Conservation (phyloP, 192 early-diverging fungal species). For the Kappamyces sp. region DNA sequence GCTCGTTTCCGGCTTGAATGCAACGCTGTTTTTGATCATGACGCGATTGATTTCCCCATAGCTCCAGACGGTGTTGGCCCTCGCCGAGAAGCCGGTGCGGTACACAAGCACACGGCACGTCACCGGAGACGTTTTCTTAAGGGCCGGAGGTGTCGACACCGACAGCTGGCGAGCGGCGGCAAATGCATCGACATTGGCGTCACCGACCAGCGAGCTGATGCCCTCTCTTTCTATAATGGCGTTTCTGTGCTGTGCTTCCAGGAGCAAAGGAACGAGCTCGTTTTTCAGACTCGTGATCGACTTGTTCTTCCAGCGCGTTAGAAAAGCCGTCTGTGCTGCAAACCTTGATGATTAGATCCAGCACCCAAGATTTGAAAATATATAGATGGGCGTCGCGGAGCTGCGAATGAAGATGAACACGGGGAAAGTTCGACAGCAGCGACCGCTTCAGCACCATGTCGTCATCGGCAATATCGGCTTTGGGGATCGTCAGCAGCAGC, state of each 20-base stretch:
- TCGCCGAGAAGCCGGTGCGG: constrained; percentile 64
- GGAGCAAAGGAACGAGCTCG: constrained; percentile 80
- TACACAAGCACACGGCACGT: constrained; percentile 38
- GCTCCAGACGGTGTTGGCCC: constrained; percentile 73
- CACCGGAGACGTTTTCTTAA: constrained; percentile 11
- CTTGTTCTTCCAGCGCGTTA: too few species aligned
- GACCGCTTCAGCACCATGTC: constrained; percentile 53
- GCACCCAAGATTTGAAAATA: constrained; percentile 88
- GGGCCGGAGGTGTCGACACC: constrained; percentile 21
- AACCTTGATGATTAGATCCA: constrained; percentile 70
- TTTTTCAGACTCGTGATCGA: constrained; percentile 65
- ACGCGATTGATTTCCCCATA: constrained; percentile 85
- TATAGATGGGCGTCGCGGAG: constrained; percentile 91
- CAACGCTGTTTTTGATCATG: constrained; percentile 18
- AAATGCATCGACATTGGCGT: constrained; percentile 16
- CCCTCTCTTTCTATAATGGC: constrained; percentile 60
- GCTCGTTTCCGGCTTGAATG: constrained; percentile 53
- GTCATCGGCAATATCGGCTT: constrained; percentile 49
- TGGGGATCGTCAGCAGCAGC: constrained; percentile 34
- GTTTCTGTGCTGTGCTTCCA: constrained; percentile 77
- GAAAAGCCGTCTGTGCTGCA: too few species aligned
- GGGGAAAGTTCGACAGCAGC: constrained; percentile 71
- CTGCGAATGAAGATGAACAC: constrained; percentile 68
- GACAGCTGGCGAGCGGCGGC: constrained; percentile 24
- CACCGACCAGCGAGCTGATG: constrained; percentile 40